These are phyloP conservation scores for Elsinoe batatas DNA, from an alignment of 2,329 filamentous ascomycete species.

Conservation along the genomic window DNA sequence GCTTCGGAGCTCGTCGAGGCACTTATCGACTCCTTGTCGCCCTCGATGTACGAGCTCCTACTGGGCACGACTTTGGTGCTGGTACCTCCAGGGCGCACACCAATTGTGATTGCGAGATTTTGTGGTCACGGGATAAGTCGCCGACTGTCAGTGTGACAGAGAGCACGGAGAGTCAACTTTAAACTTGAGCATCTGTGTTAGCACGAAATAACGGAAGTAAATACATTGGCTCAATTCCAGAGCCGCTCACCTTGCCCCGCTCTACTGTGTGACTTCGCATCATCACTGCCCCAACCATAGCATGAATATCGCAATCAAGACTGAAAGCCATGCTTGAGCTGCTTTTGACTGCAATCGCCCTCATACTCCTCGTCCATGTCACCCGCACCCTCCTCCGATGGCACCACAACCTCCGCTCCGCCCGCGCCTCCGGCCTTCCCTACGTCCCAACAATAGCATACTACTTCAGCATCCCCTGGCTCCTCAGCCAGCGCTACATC, in stretches of 20 bases:
- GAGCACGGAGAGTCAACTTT: no score
- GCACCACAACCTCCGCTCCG: neutral
- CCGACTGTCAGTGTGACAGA: no score
- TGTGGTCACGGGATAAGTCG: no score
- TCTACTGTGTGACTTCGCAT: neutral
- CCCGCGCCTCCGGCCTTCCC: neutral
- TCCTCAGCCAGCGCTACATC: neutral
- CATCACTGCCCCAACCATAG: neutral
- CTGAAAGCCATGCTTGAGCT: neutral
- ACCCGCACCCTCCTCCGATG: neutral
- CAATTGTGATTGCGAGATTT: no score
- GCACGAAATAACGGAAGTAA: no score
- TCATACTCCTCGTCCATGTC: neutral
- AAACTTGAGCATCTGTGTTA: no score
- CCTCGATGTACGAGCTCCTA: no score
- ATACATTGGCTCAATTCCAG: neutral
- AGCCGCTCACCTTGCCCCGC: neutral
- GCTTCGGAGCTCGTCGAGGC: no score
- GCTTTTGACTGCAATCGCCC: neutral
- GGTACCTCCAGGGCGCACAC: no score
- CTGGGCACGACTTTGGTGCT: no score
- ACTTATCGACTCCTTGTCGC: no score
- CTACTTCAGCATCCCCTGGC: slow-evolving; percentile 7
- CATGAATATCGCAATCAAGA: neutral
- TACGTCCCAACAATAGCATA: neutral